Base-by-base conservation (phyloP, 345 rosid genomes). In the Diplotaxis tenuifolia region DNA sequence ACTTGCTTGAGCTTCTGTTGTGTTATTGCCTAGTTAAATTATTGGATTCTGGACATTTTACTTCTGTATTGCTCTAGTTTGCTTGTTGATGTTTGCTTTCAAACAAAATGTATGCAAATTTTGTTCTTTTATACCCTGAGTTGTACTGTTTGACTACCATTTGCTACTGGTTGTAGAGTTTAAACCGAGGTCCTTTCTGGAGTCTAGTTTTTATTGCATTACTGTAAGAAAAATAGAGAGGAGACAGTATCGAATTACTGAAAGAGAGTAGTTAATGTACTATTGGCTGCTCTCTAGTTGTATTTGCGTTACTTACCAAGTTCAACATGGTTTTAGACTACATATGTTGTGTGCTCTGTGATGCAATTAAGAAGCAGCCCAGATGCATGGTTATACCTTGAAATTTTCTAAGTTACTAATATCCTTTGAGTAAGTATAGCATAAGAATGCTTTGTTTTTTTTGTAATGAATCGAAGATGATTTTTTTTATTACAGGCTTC, bases 401-500 rank as follows among this genome's bases (percentile, higher is more conserved):
- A 61, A 25, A 27, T 27, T 18, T 11, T 34, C 49, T 59, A 27
- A 49, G 34, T 36, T 42, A 55, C 22, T 31, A 16, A 7, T 55
- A 59, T 28, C 28, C 49, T 50, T 19, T 61, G 5, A 31, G 61
- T 7, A 23, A 53, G 36, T 4, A 50, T 34, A 54, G 70, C 11
- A 62, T 36, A 63, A 7, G 0, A 45, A 21, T 16, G 36, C 11
- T 20, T 56, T n/a, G 58, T 5, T 20, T 60, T 20, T 36, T 25
- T 38, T 74, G 5, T 29, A 20, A 45, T 28, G 50, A 62, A 73
- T 55, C 65, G 32, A 49, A 28, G 4, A 22, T 25, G 50, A 10
- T 42, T 6, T 2, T 6, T 2, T 8, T n/a, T 63, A 12, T 68
- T n/a, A 21, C 83, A 95, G 99, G 88, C 96, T 89, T 79, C 97